These are phyloP conservation scores for Inosperma sp. DNA, from an alignment of 768 basidiomycete genomes.

Conservation along the genomic window DNA sequence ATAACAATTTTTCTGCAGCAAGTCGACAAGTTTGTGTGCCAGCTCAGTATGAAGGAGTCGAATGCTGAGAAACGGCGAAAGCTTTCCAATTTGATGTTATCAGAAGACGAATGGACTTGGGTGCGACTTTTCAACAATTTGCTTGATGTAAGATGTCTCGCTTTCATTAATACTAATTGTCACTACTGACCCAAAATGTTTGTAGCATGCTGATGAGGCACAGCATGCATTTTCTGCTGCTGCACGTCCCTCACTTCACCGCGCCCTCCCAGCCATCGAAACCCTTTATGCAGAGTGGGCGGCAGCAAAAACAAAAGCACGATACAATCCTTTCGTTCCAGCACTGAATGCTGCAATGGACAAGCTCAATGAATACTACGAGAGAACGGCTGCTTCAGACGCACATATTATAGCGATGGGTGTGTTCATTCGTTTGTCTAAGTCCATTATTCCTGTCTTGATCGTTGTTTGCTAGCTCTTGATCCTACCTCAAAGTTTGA, in stretches of 20 bases:
- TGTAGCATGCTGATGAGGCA: not conserved
- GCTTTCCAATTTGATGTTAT: not conserved
- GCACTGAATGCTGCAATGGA: conserved; percentile 19
- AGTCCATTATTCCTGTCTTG: too few relatives aligned
- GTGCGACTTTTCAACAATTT: not conserved
- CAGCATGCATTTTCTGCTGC: conserved; percentile 20
- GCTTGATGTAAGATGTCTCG: not conserved
- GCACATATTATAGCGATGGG: conserved; percentile 10
- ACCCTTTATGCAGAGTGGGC: conserved; percentile 20
- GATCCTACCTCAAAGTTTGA: conserved; percentile 8
- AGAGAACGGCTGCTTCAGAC: too few relatives aligned
- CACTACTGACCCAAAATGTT: not conserved
- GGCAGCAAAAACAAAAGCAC: conserved; percentile 5
- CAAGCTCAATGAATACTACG: too few relatives aligned
- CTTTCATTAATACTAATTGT: too few relatives aligned
- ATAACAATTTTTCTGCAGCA: not conserved
- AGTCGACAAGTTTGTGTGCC: not conserved
- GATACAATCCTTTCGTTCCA: conserved; percentile 16
- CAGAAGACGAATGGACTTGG: not conserved
- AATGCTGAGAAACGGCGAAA: not conserved
- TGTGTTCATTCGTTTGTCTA: too few relatives aligned
- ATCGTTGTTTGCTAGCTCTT: not conserved
- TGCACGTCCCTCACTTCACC: conserved; percentile 17
- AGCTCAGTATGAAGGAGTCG: not conserved
- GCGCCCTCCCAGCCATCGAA: conserved; percentile 24